A percentile compares a stretch with the other conserved stretches of the same genome.
Conservation (phyloP, 2,329 filamentous ascomycete species). For the Acrocalymma vagum region DNA sequence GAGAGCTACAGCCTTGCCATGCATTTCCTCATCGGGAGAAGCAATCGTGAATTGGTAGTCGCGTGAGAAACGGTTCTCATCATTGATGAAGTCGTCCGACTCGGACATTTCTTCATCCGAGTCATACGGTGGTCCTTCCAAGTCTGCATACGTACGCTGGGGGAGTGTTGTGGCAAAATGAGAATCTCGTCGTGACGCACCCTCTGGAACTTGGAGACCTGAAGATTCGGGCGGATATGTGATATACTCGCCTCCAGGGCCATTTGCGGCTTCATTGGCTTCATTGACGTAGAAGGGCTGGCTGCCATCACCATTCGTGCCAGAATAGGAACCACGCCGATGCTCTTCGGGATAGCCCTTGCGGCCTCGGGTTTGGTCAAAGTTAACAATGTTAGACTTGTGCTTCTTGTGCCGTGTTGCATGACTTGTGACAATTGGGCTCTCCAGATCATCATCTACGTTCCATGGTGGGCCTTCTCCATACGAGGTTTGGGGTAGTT, state of each 20-base stretch:
- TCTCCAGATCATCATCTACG: slow-evolving; percentile 94
- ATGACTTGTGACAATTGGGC: slow-evolving; percentile 79
- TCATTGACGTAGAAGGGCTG: slow-evolving; percentile 79
- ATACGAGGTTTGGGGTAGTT: slow-evolving; percentile 83
- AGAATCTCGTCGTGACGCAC: slow-evolving; percentile 57
- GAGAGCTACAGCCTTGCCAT: slow-evolving; percentile 92
- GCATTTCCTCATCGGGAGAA: slow-evolving; percentile 96
- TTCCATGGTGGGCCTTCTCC: slow-evolving; percentile 86
- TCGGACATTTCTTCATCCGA: slow-evolving; percentile 60
- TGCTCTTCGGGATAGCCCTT: slow-evolving; percentile 41
- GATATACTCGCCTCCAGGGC: slow-evolving; percentile 80
- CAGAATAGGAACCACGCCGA: slow-evolving; percentile 54
- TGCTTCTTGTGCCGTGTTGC: slow-evolving; percentile 82
- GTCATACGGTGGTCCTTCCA: slow-evolving; percentile 48
- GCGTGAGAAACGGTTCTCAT: slow-evolving; percentile 83
- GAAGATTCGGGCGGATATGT: slow-evolving; percentile 71
- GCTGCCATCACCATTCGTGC: slow-evolving; percentile 72
- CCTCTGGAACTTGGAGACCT: slow-evolving; percentile 36
- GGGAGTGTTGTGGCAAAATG: slow-evolving; percentile 61
- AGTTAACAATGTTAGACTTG: slow-evolving; percentile 58
- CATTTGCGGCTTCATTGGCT: slow-evolving; percentile 71
- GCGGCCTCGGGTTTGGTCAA: slow-evolving; percentile 48
- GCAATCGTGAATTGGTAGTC: slow-evolving; percentile 96
- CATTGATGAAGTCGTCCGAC: slow-evolving; percentile 58
- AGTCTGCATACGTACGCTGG: slow-evolving; percentile 51